These are phyloP conservation scores for Micractinium sp. DNA, from an alignment of 139 green algal species.

Conservation along the genomic window DNA sequence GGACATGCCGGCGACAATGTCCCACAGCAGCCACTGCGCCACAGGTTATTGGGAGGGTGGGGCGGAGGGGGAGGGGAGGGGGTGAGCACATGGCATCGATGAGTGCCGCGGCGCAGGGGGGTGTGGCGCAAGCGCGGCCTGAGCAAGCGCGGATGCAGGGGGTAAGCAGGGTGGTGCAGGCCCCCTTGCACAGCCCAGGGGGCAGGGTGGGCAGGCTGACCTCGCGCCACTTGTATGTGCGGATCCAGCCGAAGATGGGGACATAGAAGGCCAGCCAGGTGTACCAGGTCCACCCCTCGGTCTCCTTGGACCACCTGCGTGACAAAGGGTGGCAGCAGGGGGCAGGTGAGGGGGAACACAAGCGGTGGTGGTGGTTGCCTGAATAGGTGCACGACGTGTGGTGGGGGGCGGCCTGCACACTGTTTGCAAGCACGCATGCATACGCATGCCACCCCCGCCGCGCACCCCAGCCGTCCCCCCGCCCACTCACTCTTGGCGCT, in stretches of 20 bases:
- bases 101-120: not conserved
- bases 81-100: too few species aligned
- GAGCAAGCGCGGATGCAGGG: too few species aligned
- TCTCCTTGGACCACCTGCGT: slow-evolving; percentile 27
- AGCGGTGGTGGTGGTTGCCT: not conserved
- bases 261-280: slow-evolving; percentile 62
- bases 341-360: not conserved
- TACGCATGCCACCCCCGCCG: not conserved
- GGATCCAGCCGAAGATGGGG: slow-evolving; percentile 68
- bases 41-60: not conserved
- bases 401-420: too few species aligned
- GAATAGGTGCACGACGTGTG: not conserved
- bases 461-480: not conserved
- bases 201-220: slow-evolving; percentile 41
- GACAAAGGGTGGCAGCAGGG: too few species aligned
- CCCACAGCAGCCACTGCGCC: slow-evolving; percentile 43
- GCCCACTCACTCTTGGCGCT: slow-evolving; percentile 8
- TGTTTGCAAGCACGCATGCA: not conserved
- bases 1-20: slow-evolving; percentile 75
- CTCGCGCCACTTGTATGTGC: slow-evolving; percentile 58
- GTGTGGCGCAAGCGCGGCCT: not conserved
- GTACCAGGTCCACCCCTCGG: slow-evolving; percentile 39
- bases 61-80: not conserved
- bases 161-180: not conserved
- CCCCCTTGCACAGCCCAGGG: too few species aligned